These are phyloP conservation scores for Hyphodiscus hymeniophilus DNA, from an alignment of 495 filamentous ascomycete genomes.

Conservation along the genomic window DNA sequence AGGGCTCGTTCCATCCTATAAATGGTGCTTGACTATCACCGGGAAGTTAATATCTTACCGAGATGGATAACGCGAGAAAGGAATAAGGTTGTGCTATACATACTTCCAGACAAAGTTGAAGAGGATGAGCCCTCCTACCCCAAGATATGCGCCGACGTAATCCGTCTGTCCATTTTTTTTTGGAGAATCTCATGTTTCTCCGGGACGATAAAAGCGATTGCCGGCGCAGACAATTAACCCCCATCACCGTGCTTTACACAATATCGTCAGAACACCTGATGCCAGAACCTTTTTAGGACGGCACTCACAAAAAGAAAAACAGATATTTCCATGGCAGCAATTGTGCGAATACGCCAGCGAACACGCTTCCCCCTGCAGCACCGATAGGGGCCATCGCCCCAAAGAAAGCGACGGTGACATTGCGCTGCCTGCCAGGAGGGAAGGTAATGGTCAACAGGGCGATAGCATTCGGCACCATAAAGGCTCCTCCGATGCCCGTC, in stretches of 20 bases:
- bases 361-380: conserved; percentile 33
- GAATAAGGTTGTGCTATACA: conserved; percentile 19
- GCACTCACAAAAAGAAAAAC: conserved; percentile 38
- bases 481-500: conserved; percentile 34
- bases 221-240: too few species aligned
- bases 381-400: conserved; percentile 42
- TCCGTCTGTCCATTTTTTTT: conserved; percentile 33
- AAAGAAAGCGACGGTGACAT: conserved; percentile 41
- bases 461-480: conserved; percentile 40
- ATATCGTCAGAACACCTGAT: too few species aligned
- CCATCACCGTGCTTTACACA: too few species aligned
- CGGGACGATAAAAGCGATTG: too few species aligned
- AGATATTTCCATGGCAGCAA: conserved; percentile 8
- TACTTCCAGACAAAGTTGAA: conserved; percentile 51
- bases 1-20: conserved; percentile 38
- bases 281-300: too few species aligned
- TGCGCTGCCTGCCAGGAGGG: conserved; percentile 36
- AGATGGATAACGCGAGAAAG: neutral
- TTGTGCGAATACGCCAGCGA: conserved; percentile 21
- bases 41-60: neutral
- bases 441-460: conserved; percentile 38
- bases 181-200: too few species aligned
- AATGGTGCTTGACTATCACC: conserved; percentile 38
- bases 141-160: conserved; percentile 37
- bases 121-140: conserved; percentile 36